A percentile compares a stretch with the other conserved stretches of the same genome.
Evolutionary conservation across 1,139 yeast genomes (phyloP).

Genomic region (Petasospora fabianii): DNA sequence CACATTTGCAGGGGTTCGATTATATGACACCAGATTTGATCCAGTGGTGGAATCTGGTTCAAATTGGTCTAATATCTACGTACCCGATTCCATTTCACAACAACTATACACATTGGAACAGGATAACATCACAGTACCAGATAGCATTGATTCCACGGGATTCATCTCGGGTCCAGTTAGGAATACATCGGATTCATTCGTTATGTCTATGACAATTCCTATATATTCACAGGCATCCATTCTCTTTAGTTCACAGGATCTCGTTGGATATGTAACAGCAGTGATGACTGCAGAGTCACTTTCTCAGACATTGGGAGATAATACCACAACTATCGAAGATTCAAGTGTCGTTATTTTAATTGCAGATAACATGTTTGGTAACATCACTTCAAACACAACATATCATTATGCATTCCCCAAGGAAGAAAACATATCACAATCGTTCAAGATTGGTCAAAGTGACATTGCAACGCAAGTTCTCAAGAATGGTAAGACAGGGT

Average conservation of each 20-base stretch:
- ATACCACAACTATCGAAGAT: slow-evolving; percentile 37
- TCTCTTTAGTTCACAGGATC: slow-evolving; percentile 50
- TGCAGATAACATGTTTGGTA: slow-evolving; percentile 5
- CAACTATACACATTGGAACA: slow-evolving; percentile 50
- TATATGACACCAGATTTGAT: slow-evolving; percentile 54
- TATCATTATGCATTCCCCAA: slow-evolving; percentile 40
- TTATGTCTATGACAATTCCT: slow-evolving; percentile 50
- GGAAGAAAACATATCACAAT: not conserved
- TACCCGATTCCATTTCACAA: slow-evolving; percentile 29
- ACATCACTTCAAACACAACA: slow-evolving; percentile 30
- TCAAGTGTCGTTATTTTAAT: slow-evolving; percentile 31
- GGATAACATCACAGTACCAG: slow-evolving; percentile 42
- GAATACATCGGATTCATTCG: slow-evolving; percentile 33
- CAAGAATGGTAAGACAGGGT: slow-evolving; percentile 42
- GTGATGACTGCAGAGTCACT: slow-evolving; percentile 57
- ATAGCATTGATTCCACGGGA: slow-evolving; percentile 37
- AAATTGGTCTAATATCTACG: slow-evolving; percentile 34
- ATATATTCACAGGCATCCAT: slow-evolving; percentile 72
- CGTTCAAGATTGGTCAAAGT: slow-evolving; percentile 7
- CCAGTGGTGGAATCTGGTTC: slow-evolving; percentile 37
- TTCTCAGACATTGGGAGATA: slow-evolving; percentile 46
- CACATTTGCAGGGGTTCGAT: slow-evolving; percentile 58
- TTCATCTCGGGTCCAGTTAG: slow-evolving; percentile 58
- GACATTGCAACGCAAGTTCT: slow-evolving; percentile 43
- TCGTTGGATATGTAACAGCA: slow-evolving; percentile 72